Percentiles rank a stretch among this genome's conserved stretches.
Evolutionary conservation across 495 filamentous ascomycete species (phyloP).

Genomic region (Penicillium riverlandense): DNA sequence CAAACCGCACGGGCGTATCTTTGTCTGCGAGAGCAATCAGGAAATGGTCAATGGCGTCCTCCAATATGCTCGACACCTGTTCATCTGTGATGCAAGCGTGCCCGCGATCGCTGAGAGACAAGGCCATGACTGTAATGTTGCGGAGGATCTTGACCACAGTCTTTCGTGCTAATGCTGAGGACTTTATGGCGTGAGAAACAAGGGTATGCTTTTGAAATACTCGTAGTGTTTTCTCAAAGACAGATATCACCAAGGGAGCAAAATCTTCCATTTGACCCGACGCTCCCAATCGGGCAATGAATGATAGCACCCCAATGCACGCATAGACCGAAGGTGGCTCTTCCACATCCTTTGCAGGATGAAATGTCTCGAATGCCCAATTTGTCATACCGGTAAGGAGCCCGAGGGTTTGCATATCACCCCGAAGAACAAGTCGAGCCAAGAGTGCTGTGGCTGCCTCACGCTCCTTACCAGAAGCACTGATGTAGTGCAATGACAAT

Average conservation of each 20-base stretch:
- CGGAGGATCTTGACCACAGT: conserved; percentile 76
- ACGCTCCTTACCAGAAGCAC: conserved; percentile 73
- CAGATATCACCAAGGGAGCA: conserved; percentile 35
- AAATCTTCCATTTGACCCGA: conserved; percentile 48
- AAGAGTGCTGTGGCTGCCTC: conserved; percentile 79
- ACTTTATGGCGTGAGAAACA: conserved; percentile 40
- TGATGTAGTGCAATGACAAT: conserved; percentile 63
- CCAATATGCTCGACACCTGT: conserved; percentile 38
- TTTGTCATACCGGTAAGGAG: conserved; percentile 56
- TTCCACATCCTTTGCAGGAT: conserved; percentile 20
- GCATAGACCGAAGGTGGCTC: conserved; percentile 45
- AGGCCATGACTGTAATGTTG: conserved; percentile 55
- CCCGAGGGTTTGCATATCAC: conserved; percentile 77
- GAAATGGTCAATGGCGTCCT: conserved; percentile 61
- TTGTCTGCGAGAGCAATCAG: conserved; percentile 67
- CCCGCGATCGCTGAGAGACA: conserved; percentile 40
- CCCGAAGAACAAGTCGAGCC: conserved; percentile 69
- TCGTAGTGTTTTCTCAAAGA: conserved; percentile 45
- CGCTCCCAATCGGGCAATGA: conserved; percentile 64
- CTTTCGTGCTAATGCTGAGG: conserved; percentile 72
- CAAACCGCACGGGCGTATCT: conserved; percentile 81
- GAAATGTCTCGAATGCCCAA: conserved; percentile 59
- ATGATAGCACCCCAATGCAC: conserved; percentile 66
- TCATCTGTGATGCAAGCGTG: conserved; percentile 28
- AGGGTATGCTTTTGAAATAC: conserved; percentile 29